Evolutionary conservation across 2,329 filamentous ascomycete species (phyloP).

Genomic region (Cytospora piceicola): DNA sequence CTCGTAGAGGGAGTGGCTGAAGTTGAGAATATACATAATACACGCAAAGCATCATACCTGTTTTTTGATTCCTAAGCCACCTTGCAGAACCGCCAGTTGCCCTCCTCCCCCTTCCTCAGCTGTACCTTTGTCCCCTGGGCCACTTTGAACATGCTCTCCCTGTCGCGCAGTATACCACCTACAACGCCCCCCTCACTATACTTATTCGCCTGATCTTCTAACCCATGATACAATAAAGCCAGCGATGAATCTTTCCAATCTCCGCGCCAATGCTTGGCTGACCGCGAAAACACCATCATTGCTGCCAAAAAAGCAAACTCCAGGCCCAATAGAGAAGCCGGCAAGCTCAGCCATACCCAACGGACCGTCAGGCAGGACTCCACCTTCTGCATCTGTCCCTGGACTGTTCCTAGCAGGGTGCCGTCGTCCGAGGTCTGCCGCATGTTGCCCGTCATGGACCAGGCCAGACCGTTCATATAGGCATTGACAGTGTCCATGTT

Average conservation of each 20-base stretch:
- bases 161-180: neutral
- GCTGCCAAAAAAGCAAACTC: neutral
- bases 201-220: neutral
- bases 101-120: neutral
- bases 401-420: neutral
- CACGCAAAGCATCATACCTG: neutral
- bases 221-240: neutral
- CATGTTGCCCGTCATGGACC: constrained; percentile 1
- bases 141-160: neutral
- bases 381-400: neutral
- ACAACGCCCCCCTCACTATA: neutral
- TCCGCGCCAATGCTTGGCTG: neutral
- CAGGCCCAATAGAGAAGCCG: neutral
- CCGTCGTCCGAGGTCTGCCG: neutral
- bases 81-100: neutral
- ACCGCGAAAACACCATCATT: neutral
- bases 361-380: neutral
- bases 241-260: constrained; percentile 12
- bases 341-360: neutral
- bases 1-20: too few relatives aligned
- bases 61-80: neutral
- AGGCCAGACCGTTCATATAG: neutral
- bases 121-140: neutral
- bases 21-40: neutral
- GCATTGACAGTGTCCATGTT: neutral